Conservation (phyloP, 345 rosid genomes). For the Lumnitzera littorea region DNA sequence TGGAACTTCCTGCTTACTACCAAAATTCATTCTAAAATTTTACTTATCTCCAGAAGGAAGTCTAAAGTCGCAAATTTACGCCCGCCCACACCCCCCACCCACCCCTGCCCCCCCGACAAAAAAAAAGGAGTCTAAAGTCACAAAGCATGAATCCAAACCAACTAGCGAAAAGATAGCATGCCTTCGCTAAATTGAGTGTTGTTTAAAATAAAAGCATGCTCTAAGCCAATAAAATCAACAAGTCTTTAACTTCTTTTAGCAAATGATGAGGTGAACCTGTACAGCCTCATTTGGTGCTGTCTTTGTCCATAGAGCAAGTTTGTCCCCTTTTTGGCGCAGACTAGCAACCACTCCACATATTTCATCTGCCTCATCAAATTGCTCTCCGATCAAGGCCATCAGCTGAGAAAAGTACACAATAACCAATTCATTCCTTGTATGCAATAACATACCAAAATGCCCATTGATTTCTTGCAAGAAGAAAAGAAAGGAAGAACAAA, state of each 20-base stretch:
- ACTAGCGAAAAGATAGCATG: too few species aligned
- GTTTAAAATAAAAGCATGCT: not conserved
- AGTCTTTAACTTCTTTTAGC: not conserved
- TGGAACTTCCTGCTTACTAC: too few species aligned
- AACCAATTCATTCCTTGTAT: slow-evolving; percentile 1
- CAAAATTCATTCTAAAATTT: too few species aligned
- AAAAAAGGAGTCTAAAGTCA: too few species aligned
- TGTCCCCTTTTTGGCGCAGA: slow-evolving; percentile 78
- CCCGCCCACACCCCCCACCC: too few species aligned
- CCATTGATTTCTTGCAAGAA: not conserved
- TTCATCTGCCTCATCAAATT: slow-evolving; percentile 82
- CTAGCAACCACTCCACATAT: slow-evolving; percentile 94
- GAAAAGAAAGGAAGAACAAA: not conserved
- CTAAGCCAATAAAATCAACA: not conserved
- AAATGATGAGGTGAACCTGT: slow-evolving; percentile 38
- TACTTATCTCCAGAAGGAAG: too few species aligned
- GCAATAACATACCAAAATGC: not conserved
- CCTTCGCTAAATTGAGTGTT: too few species aligned
- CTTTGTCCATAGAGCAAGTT: slow-evolving; percentile 85
- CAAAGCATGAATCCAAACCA: too few species aligned
- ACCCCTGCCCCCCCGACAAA: too few species aligned
- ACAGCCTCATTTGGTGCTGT: slow-evolving; percentile 86
- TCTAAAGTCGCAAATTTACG: too few species aligned
- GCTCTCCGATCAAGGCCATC: slow-evolving; percentile 97
- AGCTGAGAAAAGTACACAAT: slow-evolving; percentile 26